Percentiles rank a stretch among this genome's conserved stretches.
These are phyloP conservation scores for Phytophthora agathidicida DNA, from an alignment of 352 stramenopile species.

Conservation along the genomic window DNA sequence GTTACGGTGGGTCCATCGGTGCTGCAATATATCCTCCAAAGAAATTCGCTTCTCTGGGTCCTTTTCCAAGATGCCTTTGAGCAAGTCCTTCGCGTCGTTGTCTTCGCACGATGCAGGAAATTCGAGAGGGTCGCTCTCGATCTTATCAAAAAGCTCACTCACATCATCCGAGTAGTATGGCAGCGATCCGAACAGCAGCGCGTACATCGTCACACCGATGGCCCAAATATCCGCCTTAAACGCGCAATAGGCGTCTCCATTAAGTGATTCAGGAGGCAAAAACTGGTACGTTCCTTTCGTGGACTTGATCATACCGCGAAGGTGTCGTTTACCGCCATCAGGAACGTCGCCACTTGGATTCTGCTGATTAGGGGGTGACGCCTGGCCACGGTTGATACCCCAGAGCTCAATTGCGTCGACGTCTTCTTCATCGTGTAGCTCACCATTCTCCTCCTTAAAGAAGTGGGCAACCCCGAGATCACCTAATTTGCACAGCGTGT, in stretches of 20 bases:
- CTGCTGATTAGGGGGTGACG: neutral
- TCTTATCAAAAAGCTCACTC: conserved; percentile 90
- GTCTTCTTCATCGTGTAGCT: conserved; percentile 56
- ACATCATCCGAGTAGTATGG: conserved; percentile 91
- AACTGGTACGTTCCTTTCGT: conserved; percentile 86
- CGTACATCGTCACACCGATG: conserved; percentile 92
- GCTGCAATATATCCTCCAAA: conserved; percentile 67
- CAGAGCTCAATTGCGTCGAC: conserved; percentile 54
- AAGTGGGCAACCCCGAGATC: conserved; percentile 86
- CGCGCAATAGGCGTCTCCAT: conserved; percentile 70
- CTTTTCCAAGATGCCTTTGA: conserved; percentile 75
- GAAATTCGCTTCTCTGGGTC: conserved; percentile 73
- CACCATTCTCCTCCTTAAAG: conserved; percentile 64
- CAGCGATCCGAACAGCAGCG: conserved; percentile 85
- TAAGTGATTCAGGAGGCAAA: conserved; percentile 69
- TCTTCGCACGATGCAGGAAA: conserved; percentile 57
- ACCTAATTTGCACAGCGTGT: conserved; percentile 73
- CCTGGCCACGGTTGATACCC: conserved; percentile 38
- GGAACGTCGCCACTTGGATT: neutral
- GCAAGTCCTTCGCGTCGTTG: conserved; percentile 69
- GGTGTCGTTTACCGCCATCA: conserved; percentile 5
- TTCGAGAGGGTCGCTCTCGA: conserved; percentile 62
- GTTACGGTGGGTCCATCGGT: conserved; percentile 76
- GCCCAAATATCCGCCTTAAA: conserved; percentile 92
- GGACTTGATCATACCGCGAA: conserved; percentile 58